Evolutionary conservation across 768 basidiomycete genomes (phyloP).

Genomic region (Calocera cornea): DNA sequence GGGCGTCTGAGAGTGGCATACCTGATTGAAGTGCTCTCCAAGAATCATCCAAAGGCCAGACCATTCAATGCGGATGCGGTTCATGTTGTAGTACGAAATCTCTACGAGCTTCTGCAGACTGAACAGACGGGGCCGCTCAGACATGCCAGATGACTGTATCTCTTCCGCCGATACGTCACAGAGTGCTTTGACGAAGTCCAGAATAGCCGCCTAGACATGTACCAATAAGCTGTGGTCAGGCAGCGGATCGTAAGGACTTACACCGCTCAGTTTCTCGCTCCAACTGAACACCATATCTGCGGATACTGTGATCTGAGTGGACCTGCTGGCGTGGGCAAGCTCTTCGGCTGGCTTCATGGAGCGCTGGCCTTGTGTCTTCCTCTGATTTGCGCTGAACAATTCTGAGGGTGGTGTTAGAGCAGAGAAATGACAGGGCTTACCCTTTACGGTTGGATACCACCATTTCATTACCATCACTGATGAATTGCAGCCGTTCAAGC

Average conservation of each 20-base stretch:
- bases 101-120: slow-evolving; percentile 96
- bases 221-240: neutral
- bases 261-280: slow-evolving; percentile 87
- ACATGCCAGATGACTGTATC: slow-evolving; percentile 90
- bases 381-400: slow-evolving; percentile 20
- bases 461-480: slow-evolving; percentile 78
- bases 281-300: slow-evolving; percentile 99
- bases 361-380: slow-evolving; percentile 32
- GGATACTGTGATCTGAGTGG: slow-evolving; percentile 95
- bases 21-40: slow-evolving; percentile 97
- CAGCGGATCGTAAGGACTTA: slow-evolving; percentile 29
- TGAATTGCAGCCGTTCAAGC: slow-evolving; percentile 95
- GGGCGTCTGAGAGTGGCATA: slow-evolving; percentile 28
- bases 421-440: slow-evolving; percentile 32
- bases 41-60: slow-evolving; percentile 94
- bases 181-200: slow-evolving; percentile 91
- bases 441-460: slow-evolving; percentile 67
- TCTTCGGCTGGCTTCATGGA: slow-evolving; percentile 63
- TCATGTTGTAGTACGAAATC: slow-evolving; percentile 99
- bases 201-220: slow-evolving; percentile 67
- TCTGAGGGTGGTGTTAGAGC: neutral
- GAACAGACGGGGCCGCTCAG: slow-evolving; percentile 88
- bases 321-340: slow-evolving; percentile 89
- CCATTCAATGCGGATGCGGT: slow-evolving; percentile 94
- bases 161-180: slow-evolving; percentile 99